Conservation (phyloP, 495 filamentous ascomycete genomes). For the Penicillium canariense region DNA sequence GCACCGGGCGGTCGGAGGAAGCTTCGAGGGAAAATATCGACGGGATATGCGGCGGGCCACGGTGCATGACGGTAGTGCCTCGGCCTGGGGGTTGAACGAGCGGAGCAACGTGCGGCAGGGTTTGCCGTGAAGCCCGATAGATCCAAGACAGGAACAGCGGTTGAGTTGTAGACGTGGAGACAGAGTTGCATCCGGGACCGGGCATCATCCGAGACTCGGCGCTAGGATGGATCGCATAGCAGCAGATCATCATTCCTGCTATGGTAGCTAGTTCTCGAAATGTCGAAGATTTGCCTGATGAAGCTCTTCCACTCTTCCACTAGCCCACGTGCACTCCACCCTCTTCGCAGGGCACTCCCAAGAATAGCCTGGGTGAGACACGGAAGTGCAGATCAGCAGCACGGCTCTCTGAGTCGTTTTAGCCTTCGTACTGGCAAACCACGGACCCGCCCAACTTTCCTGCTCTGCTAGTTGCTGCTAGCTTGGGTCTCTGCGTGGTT, state of each 20-base stretch:
- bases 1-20: conserved; percentile 52
- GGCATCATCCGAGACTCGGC: too few species aligned
- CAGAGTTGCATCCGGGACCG: neutral
- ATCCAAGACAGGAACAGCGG: neutral
- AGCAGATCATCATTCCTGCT: neutral
- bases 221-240: too few species aligned
- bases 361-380: neutral
- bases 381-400: neutral
- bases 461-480: neutral
- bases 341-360: too few species aligned
- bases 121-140: conserved; percentile 6
- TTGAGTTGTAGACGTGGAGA: neutral
- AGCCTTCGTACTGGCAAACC: neutral
- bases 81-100: conserved; percentile 45
- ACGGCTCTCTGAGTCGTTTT: neutral
- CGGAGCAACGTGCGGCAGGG: conserved; percentile 16
- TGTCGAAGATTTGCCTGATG: neutral
- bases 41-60: conserved; percentile 56
- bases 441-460: neutral
- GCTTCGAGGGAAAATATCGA: conserved; percentile 48
- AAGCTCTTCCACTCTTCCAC: neutral
- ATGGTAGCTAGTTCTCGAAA: neutral
- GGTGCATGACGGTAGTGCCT: conserved; percentile 42
- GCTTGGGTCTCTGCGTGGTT: neutral
- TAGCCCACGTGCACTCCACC: neutral